Evolutionary conservation across 768 basidiomycete genomes (phyloP), one percentile per base, ranked within the genome.

Genomic region (Macrocybe gigantea): DNA sequence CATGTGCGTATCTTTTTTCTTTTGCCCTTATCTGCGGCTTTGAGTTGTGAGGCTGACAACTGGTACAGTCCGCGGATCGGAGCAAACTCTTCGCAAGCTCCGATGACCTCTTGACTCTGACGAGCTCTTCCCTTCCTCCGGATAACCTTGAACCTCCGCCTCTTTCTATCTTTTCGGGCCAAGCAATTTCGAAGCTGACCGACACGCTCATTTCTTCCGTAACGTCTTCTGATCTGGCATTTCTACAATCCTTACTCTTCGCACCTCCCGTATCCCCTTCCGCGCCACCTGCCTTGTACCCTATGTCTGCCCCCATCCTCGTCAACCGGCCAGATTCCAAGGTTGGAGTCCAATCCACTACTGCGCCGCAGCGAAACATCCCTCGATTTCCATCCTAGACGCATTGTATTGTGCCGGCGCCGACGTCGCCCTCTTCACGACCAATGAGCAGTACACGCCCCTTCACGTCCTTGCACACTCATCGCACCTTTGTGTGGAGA

Each of bases 261-360:
- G 64, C 73, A 41, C 67, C 75, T 46, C 57, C 72, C 35, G 54
- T 69, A 37, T 60, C 65, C 6, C 49, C 68, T n/a, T 65, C 67
- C 22, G 67, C 71, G 55, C 66, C 69, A 36, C 51, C 65, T 31
- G 58, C 70, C 5, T 60, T 70, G 54, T 73, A 74, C 49, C 70
- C 75, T 7, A 64, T 67, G 60, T 72, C 74, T 33, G 68, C 72
- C 29, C 74, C 78, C 13, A 51, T 75, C 55, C 77, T 89, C 51
- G 79, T 89, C 57, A 90, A 90, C 66, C 60, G 73, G 49, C 79
- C 79, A 31, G 86, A 89, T 59, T 56, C 70, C 71, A 76, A 43
- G 87, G 85, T 42, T 88, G 87, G 84, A 81, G 82, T 53, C 71
- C 81, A 47, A 73, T 89, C 43, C 88, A 90, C 55, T 72, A 88